Conservation (phyloP, 1,284 basidiomycete genomes). For the Boletus mariae region DNA sequence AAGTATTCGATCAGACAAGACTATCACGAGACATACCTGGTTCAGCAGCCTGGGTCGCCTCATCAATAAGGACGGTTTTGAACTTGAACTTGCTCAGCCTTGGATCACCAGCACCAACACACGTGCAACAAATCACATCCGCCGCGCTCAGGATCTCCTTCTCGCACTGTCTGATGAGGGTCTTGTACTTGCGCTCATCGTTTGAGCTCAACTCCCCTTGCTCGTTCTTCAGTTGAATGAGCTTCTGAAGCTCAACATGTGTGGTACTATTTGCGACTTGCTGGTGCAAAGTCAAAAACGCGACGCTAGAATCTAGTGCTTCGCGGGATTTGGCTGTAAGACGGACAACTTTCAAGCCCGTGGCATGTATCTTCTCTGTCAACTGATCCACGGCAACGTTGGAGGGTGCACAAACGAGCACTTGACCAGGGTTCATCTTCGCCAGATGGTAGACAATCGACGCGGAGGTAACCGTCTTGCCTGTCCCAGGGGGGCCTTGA, state of each 20-base stretch:
- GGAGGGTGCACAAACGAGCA: slow-evolving; percentile 97
- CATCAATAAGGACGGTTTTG: slow-evolving; percentile 96
- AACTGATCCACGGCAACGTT: slow-evolving; percentile 99
- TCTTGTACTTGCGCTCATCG: slow-evolving; percentile 98
- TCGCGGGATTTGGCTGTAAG: slow-evolving; percentile 97
- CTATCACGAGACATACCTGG: slow-evolving; percentile 62
- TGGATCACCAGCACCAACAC: slow-evolving; percentile 96
- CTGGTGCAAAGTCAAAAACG: slow-evolving; percentile 93
- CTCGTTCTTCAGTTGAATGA: slow-evolving; percentile 96
- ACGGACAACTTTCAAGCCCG: slow-evolving; percentile 96
- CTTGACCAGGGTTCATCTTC: slow-evolving; percentile 99
- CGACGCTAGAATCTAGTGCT: slow-evolving; percentile 90
- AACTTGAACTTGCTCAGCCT: slow-evolving; percentile 96
- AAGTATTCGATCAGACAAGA: background rate
- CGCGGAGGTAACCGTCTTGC: slow-evolving; percentile 99
- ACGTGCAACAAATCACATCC: slow-evolving; percentile 98
- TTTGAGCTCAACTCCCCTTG: slow-evolving; percentile 95
- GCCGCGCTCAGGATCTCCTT: slow-evolving; percentile 94
- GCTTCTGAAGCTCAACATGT: slow-evolving; percentile 93
- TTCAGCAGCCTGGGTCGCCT: slow-evolving; percentile 97
- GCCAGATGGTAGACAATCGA: slow-evolving; percentile 98
- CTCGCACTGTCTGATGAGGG: slow-evolving; percentile 90
- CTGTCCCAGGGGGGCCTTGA: slow-evolving; percentile 97
- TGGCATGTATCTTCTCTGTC: slow-evolving; percentile 97
- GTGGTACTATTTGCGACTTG: slow-evolving; percentile 96